Evolutionary conservation across 495 filamentous ascomycete species (phyloP), one percentile per base, ranked within the genome.

Genomic region (Glonium stellatum): DNA sequence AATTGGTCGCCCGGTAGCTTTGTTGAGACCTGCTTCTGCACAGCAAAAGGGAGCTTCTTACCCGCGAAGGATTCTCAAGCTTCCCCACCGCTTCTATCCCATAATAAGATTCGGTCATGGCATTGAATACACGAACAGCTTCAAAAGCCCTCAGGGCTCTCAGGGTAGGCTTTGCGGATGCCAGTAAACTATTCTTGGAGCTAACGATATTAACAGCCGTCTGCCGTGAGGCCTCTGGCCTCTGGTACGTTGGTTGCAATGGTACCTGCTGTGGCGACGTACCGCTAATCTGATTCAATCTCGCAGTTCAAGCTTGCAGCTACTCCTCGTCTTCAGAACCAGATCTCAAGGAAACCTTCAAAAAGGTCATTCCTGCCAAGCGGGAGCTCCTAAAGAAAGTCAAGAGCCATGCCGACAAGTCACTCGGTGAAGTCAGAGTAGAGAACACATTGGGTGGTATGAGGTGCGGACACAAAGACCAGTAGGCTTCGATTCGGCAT

Each of bases 381-480:
- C 84, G 90, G 42, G 93, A 96, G 71, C 85, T 93, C 8, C 77
- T 97, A 57, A 89, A 95, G 75, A 85, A 90, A 72, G 87, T 97
- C 73, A 96, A 95, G 79, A 81, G 84, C 42, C 83, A 92, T 71
- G 81, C 84, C n/a, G 80, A 84, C 59, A 92, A 90, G 66, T 82
- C 81, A 25, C 84, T 97, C 63, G 92, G 95, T 46, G 89, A 97
- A 66, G 85, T 97, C 70, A 95, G 88, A 79, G 82, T 97, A n/a
- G 87, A 89, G 72, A 95, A 92, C 69, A 88, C 87, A 12, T 84
- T 97, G 62, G 95, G 95, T 63, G 93, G 93, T 69, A 97, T 97
- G 93, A 89, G 92, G 81, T 81, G 73, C 37, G 54, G 37, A 34
- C 4, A 23, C 34, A 27, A 34, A 19, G 35, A 31, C 36, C 11